Evolutionary conservation across 2,329 filamentous ascomycete genomes (phyloP).

Genomic region (Fusarium fujikuroi): DNA sequence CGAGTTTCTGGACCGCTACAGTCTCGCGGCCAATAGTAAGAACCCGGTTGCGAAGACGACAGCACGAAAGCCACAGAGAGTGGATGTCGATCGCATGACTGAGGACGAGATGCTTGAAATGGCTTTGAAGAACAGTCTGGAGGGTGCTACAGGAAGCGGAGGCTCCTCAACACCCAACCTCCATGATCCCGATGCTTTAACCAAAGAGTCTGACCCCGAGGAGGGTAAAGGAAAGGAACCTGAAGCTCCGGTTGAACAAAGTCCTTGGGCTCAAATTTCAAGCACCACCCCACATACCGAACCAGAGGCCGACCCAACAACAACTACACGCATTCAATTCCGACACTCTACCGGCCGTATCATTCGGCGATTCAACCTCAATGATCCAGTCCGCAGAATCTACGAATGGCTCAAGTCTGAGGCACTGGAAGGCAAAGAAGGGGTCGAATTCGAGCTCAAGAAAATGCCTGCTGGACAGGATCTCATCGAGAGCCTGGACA

Average conservation of each 20-base stretch:
- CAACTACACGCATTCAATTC: constrained; percentile 91
- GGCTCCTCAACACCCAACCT: constrained; percentile 62
- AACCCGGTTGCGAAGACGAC: constrained; percentile 82
- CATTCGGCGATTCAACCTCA: constrained; percentile 83
- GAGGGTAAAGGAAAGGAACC: constrained; percentile 65
- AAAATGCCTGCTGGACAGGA: constrained; percentile 82
- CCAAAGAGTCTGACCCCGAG: constrained; percentile 67
- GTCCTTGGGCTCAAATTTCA: constrained; percentile 76
- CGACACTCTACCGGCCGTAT: constrained; percentile 84
- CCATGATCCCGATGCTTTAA: constrained; percentile 88
- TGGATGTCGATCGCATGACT: constrained; percentile 88
- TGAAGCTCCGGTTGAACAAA: constrained; percentile 49
- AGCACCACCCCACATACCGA: constrained; percentile 79
- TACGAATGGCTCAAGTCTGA: constrained; percentile 98
- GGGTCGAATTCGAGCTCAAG: constrained; percentile 86
- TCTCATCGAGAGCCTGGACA: constrained; percentile 78
- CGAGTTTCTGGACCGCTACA: constrained; percentile 98
- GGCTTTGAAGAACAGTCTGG: constrained; percentile 89
- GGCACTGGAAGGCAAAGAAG: constrained; percentile 82
- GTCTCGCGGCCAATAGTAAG: constrained; percentile 85
- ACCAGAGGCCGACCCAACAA: constrained; percentile 75
- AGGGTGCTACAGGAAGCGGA: constrained; percentile 54
- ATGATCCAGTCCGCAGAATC: constrained; percentile 82
- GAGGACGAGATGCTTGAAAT: constrained; percentile 98
- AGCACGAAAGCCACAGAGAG: constrained; percentile 72